These are phyloP conservation scores for Dipodascopsis uninucleata DNA, from an alignment of 805 yeast genomes.

Conservation along the genomic window DNA sequence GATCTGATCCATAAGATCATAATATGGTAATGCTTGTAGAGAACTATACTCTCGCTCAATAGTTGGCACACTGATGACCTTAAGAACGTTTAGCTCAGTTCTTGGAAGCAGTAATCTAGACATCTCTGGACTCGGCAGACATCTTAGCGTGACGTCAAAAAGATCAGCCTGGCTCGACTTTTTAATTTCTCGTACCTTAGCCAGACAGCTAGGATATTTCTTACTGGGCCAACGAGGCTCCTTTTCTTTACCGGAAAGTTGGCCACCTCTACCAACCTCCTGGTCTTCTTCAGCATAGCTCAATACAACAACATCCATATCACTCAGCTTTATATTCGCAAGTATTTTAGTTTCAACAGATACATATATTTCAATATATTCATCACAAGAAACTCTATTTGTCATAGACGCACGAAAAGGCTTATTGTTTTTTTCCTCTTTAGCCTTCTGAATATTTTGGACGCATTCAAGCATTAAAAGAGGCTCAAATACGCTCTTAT, in stretches of 20 bases:
- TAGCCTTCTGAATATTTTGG: conserved; percentile 79
- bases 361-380: conserved; percentile 82
- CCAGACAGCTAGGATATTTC: conserved; percentile 56
- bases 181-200: conserved; percentile 73
- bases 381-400: conserved; percentile 75
- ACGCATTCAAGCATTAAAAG: conserved; percentile 84
- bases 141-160: conserved; percentile 71
- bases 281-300: conserved; percentile 48
- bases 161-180: conserved; percentile 54
- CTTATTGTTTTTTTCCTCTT: conserved; percentile 52
- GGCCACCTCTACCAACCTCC: conserved; percentile 6
- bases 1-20: conserved; percentile 68
- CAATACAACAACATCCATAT: conserved; percentile 70
- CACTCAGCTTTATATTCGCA: conserved; percentile 55
- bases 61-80: conserved; percentile 78
- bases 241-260: conserved; percentile 1
- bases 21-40: conserved; percentile 73
- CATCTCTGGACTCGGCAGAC: conserved; percentile 48
- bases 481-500: conserved; percentile 70
- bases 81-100: conserved; percentile 60
- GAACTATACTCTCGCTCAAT: conserved; percentile 91
- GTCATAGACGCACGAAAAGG: conserved; percentile 73
- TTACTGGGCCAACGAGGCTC: conserved; percentile 23
- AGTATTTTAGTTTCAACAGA: conserved; percentile 55
- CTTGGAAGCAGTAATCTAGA: conserved; percentile 58